Evolutionary conservation across 441 rosid species (phyloP), one percentile per base, ranked within the genome.

Genomic region (Gossypium schwendimanii): DNA sequence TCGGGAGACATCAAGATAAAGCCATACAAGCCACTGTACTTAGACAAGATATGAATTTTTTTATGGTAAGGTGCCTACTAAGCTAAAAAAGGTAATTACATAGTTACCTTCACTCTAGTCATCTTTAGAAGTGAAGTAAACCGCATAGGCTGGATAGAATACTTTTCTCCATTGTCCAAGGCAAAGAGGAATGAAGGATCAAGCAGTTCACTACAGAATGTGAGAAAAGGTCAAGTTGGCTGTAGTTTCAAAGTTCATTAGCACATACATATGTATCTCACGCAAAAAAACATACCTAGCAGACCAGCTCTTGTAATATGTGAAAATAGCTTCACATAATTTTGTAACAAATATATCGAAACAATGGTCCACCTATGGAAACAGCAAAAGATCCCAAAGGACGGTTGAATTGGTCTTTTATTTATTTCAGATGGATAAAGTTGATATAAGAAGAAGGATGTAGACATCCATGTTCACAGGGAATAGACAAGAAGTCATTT

Each of bases 271-370:
- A 77, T 59, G 23, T 50, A 78, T 63, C 21, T 64, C 23, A 69
- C 66, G 76, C 53, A 63, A 75, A 71, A 66, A 20, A 45, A 57
- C 63, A 76, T 86, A 96, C 99, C 97, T 96, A 65, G 97, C 96
- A n/a, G 97, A 91, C 98, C 99, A 89, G 84, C 98, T 93, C 87
- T 96, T 96, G 89, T 93, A 93, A 84, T 90, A 90, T 45, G 96
- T 87, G 92, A 91, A 90, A 75, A 91, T 86, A 81, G 85, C 87
- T 75, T 96, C 98, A 70, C 88, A 86, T 63, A 96, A 87, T 78
- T 84, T 93, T 78, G 93, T 84, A 76, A 91, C 97, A 81, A 96
- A 93, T 79, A 93, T 84, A 81, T 96, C 98, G 83, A 96, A 93
- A 82, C 99, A 92, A 80, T 92, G 97, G 80, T 96, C 99, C 87